Base-by-base conservation (phyloP, 2,329 filamentous ascomycete genomes). In the Davidsoniella australis region DNA sequence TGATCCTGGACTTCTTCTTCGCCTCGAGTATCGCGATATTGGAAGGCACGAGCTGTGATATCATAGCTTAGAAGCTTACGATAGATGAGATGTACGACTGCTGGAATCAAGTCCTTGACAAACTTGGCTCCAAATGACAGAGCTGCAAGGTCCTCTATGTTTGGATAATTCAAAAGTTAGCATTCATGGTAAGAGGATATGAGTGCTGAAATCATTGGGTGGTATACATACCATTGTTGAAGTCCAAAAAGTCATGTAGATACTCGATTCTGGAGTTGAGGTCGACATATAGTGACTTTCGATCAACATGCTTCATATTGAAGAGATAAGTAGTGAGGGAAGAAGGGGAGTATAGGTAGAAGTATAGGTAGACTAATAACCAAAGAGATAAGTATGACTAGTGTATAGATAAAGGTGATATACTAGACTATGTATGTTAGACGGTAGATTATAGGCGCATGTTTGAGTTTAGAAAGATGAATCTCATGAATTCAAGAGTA, bases 71-170 rank as follows among this genome's bases (percentile, higher is more conserved):
- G 68, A 0, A 91, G 72, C 61, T 89, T 89, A 59, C 79, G 78
- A 68, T 89, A 91, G 33, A 89, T 82, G 53, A 87, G 83, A 63
- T 88, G 86, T 58, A 89, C 83, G 18, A 91, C 74, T 42, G 83
- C 80, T 1, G 85, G 85, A 55, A 89, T 86, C 29, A 89, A 73
- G n/a, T 80, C 76, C 58, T 82, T 82, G 66, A 87, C 80, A 64
- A 86, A 86, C 62, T 85, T 85, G 52, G 76, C 69, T 54, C 82
- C 82, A 2, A 70, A 68, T 12, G 75, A 69, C 37, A 88, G 71
- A 38, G 82, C 81, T 55, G 82, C 79, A 50, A 85, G 77, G 58
- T 87, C 82, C 54, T 72, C 82, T 84, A 52, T 33, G 8, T n/a
- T 18, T 20, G 26, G 5, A 39, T 3, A 33, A n/a, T 52, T 16